These are phyloP conservation scores for Paraphaeosphaeria sporulosa DNA, from an alignment of 2,329 filamentous ascomycete genomes.

Conservation along the genomic window DNA sequence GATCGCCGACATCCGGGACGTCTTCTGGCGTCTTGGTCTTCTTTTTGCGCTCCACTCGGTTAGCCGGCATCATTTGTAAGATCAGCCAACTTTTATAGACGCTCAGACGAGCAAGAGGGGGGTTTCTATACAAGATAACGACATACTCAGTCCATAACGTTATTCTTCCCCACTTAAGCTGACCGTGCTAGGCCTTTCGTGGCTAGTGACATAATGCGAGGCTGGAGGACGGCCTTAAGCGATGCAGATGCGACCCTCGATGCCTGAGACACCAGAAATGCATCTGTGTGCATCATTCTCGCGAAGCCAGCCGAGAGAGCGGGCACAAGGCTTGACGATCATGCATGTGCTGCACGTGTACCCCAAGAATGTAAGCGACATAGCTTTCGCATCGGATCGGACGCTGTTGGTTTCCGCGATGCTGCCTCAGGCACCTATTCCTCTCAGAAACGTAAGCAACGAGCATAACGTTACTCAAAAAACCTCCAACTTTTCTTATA, in stretches of 20 bases:
- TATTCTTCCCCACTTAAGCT: slow-evolving; percentile 3
- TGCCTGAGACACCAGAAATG: background rate
- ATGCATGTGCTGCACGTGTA: background rate
- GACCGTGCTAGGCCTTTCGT: background rate
- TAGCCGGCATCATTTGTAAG: slow-evolving; percentile 7
- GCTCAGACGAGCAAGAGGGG: background rate
- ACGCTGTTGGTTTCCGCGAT: background rate
- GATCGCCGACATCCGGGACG: slow-evolving; percentile 34
- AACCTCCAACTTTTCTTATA: background rate
- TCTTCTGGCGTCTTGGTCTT: slow-evolving; percentile 29
- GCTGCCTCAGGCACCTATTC: background rate
- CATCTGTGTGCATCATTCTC: background rate
- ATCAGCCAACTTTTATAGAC: background rate
- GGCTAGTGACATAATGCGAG: background rate
- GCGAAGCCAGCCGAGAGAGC: background rate
- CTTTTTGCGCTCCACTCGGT: slow-evolving; percentile 15
- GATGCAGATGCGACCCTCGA: background rate
- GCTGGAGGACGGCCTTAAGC: background rate
- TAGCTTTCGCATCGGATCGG: background rate
- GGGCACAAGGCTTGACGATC: background rate
- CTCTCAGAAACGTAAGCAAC: background rate
- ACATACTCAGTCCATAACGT: slow-evolving; percentile 5
- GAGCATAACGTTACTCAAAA: background rate
- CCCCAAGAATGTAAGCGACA: background rate
- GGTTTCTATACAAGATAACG: background rate